Evolutionary conservation across 2,329 filamentous ascomycete genomes (phyloP).

Genomic region (Stenocarpella maydis): DNA sequence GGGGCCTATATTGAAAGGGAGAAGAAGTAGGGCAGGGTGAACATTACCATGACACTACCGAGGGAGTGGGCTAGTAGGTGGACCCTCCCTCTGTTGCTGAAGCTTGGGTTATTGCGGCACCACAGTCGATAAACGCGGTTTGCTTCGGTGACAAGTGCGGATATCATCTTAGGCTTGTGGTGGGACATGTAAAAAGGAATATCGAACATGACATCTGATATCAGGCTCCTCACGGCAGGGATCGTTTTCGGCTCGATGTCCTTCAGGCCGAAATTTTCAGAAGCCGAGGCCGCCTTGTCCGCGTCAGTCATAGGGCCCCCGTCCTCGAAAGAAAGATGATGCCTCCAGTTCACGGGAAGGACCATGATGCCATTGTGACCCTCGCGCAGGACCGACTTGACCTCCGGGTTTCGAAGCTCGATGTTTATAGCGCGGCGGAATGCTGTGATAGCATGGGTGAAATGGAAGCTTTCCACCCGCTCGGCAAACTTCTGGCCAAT

Average conservation of each 20-base stretch:
- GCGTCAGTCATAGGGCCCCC: slow-evolving; percentile 68
- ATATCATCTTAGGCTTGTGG: slow-evolving; percentile 94
- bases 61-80: slow-evolving; percentile 94
- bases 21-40: background rate
- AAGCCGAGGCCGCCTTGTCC: slow-evolving; percentile 60
- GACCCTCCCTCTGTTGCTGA: slow-evolving; percentile 80
- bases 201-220: slow-evolving; percentile 98
- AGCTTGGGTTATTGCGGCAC: slow-evolving; percentile 92
- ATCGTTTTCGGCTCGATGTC: slow-evolving; percentile 94
- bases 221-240: slow-evolving; percentile 89
- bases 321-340: slow-evolving; percentile 87
- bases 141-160: slow-evolving; percentile 86
- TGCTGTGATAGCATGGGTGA: slow-evolving; percentile 93
- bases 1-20: too few relatives aligned
- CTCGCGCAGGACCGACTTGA: slow-evolving; percentile 78
- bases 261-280: slow-evolving; percentile 71
- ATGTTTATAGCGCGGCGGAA: slow-evolving; percentile 88
- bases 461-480: slow-evolving; percentile 94
- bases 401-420: slow-evolving; percentile 76
- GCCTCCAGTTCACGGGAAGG: slow-evolving; percentile 92
- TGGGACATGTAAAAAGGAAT: slow-evolving; percentile 98
- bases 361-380: slow-evolving; percentile 93
- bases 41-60: slow-evolving; percentile 79
- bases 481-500: slow-evolving; percentile 97
- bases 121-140: slow-evolving; percentile 96